Conservation (phyloP, 805 yeast genomes). For the Spathaspora gorwiae region DNA sequence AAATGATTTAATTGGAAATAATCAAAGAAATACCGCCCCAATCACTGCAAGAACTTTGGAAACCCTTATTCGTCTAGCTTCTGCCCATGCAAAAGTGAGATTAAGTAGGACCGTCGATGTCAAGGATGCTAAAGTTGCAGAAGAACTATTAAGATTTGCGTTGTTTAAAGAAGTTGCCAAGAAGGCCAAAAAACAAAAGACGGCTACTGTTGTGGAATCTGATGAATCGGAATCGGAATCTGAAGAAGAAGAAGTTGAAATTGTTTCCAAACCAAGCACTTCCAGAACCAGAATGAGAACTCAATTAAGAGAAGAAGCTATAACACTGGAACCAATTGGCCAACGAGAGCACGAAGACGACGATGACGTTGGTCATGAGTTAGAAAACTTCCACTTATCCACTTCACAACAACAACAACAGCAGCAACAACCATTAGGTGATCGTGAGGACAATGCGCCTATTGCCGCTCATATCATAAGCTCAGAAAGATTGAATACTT, state of each 20-base stretch:
- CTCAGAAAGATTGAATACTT: constrained; percentile 26
- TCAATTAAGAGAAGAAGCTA: constrained; percentile 2
- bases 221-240: constrained; percentile 26
- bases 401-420: constrained; percentile 12
- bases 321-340: constrained; percentile 6
- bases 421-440: constrained; percentile 21
- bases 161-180: constrained; percentile 68
- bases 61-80: constrained; percentile 87
- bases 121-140: constrained; percentile 82
- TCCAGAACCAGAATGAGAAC: constrained; percentile 15
- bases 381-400: constrained; percentile 27
- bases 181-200: constrained; percentile 27
- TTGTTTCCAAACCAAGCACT: constrained; percentile 11
- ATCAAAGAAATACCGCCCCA: constrained; percentile 81
- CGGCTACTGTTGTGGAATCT: constrained; percentile 20
- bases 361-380: constrained; percentile 19
- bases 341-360: constrained; percentile 10
- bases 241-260: constrained; percentile 20
- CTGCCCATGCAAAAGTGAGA: constrained; percentile 97
- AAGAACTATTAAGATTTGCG: constrained; percentile 77
- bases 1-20: constrained; percentile 59
- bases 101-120: constrained; percentile 69
- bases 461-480: constrained; percentile 21
- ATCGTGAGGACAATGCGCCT: constrained; percentile 16
- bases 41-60: constrained; percentile 98